Conservation (phyloP, 2,329 filamentous ascomycete species). For the Trichoderma sp. region DNA sequence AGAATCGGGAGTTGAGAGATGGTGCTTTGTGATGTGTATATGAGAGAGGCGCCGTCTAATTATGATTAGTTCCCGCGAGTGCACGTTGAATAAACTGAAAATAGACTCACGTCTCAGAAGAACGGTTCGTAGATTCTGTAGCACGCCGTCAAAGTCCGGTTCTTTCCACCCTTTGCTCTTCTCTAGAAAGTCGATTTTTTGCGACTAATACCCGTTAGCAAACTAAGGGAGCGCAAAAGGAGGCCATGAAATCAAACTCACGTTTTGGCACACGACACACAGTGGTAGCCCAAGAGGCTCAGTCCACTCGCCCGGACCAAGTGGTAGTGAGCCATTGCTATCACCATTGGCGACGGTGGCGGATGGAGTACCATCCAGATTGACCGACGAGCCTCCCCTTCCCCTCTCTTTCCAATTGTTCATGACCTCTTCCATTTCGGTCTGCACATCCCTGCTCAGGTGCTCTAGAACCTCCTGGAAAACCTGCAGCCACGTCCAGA, state of each 20-base stretch:
- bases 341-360: conserved; percentile 54
- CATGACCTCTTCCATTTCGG: conserved; percentile 85
- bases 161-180: conserved; percentile 92
- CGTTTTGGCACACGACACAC: conserved; percentile 94
- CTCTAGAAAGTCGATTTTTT: conserved; percentile 87
- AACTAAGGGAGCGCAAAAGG: neutral
- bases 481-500: conserved; percentile 85
- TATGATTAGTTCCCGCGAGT: conserved; percentile 19
- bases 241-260: conserved; percentile 40
- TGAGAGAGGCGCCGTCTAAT: conserved; percentile 75
- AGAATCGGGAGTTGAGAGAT: conserved; percentile 74
- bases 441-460: conserved; percentile 71
- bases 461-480: conserved; percentile 72
- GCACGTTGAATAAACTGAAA: neutral
- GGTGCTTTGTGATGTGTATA: conserved; percentile 77
- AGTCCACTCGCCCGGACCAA: conserved; percentile 90
- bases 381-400: conserved; percentile 59
- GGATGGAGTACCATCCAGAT: conserved; percentile 58
- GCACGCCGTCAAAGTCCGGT: conserved; percentile 91
- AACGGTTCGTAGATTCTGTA: conserved; percentile 88
- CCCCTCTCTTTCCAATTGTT: conserved; percentile 73
- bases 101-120: conserved; percentile 71
- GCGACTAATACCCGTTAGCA: conserved; percentile 52
- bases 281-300: conserved; percentile 82
- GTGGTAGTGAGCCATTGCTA: conserved; percentile 66